Base-by-base conservation (phyloP, 148 eudicot species). In the Diospyros kaki region DNA sequence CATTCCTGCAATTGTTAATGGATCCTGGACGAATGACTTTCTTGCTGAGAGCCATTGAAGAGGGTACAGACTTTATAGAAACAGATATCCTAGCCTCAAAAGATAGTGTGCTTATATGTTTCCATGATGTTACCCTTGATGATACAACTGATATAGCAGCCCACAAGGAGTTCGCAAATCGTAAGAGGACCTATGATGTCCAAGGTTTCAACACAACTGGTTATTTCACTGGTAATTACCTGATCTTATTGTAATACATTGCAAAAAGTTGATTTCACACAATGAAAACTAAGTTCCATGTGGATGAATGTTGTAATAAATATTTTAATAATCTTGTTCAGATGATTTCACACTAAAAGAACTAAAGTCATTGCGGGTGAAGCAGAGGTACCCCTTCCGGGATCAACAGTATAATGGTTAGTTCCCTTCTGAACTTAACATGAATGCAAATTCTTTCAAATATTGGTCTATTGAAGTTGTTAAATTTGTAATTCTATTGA, bases 281-380 rank as follows among this genome's bases (percentile, higher is more conserved):
- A 4, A 6, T 39, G 1, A 53, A 14, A 42, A 55, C 44, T n/a
- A 18, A 48, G 17, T 10, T 54, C 55, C 9, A 42, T 18, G 69
- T 14, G 11, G 14, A 10, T 53, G 53, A 56, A 76, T 42, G 13
- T 50, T 8, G 17, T 53, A 64, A 28, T 64, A 45, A 48, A 42
- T 42, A 2, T 73, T 60, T 53, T 43, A n/a, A 17, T 54, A 64
- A 54, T 13, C 4, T 17, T 54, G 67, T 75, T 80, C 86, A 93
- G 99, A 93, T 89, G 99, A 96, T 84, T 91, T 96, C 70, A 96
- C 98, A 14, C 87, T 96, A 77, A 79, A 88, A 69, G 99, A 96
- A 78, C 87, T 96, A 10, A 91, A 88, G 81, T 83, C 93, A 3
- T 80, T 96, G 84, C 76, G 93, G 75, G 82, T 90, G 68, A 91